These are phyloP conservation scores for Cryptococcus sp. DNA, from an alignment of 1,284 basidiomycete species.

Conservation along the genomic window DNA sequence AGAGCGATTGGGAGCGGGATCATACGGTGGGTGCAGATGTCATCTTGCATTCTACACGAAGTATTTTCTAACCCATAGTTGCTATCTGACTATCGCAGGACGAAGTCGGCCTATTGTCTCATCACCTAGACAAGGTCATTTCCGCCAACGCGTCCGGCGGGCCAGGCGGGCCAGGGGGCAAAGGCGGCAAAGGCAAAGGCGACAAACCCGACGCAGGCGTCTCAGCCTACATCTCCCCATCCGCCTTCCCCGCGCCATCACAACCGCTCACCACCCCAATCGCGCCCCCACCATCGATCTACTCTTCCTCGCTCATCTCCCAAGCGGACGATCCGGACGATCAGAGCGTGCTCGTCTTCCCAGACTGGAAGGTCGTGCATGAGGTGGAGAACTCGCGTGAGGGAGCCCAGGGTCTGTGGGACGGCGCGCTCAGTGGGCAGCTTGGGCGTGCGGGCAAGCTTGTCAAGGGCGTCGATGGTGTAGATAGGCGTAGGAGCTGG, in stretches of 20 bases:
- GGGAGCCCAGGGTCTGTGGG: conserved; percentile 72
- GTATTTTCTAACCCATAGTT: too few relatives aligned
- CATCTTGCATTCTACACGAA: not conserved
- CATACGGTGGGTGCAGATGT: conserved; percentile 58
- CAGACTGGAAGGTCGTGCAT: conserved; percentile 80
- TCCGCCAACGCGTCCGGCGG: conserved; percentile 11
- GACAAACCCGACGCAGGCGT: conserved; percentile 35
- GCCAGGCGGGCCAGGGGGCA: not conserved
- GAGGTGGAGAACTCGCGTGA: conserved; percentile 65
- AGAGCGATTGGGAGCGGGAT: conserved; percentile 79
- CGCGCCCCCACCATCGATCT: conserved; percentile 58
- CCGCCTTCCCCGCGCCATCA: conserved; percentile 34
- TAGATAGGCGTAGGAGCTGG: conserved; percentile 57
- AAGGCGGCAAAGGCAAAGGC: not conserved
- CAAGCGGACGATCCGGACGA: conserved; percentile 67
- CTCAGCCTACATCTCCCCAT: conserved; percentile 39
- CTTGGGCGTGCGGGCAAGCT: conserved; percentile 47
- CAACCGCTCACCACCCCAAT: conserved; percentile 23
- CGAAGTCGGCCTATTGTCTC: conserved; percentile 28
- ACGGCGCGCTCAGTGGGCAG: conserved; percentile 63
- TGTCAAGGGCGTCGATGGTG: conserved; percentile 42
- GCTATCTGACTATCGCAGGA: conserved; percentile 9
- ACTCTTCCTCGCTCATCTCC: conserved; percentile 79
- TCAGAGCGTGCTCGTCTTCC: conserved; percentile 76
- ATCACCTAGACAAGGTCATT: conserved; percentile 29